Conservation (phyloP, 352 stramenopile species). For the Phytophthora syringae region DNA sequence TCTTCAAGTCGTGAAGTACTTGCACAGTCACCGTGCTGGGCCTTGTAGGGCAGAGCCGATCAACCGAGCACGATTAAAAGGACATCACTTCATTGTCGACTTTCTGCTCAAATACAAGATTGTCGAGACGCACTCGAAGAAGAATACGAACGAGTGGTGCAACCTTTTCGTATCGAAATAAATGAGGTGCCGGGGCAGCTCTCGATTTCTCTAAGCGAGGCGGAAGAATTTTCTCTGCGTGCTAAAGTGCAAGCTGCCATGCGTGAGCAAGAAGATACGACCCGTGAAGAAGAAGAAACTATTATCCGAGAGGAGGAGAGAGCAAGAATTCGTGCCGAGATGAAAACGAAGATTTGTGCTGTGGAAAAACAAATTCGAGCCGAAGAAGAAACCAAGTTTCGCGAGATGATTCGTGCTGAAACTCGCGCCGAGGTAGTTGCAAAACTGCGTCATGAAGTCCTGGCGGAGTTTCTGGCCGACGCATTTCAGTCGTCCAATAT, state of each 20-base stretch:
- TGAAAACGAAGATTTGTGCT: slow-evolving; percentile 5
- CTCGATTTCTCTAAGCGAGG: too few relatives aligned
- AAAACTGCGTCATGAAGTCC: too few relatives aligned
- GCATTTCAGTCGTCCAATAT: too few relatives aligned
- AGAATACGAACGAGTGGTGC: too few relatives aligned
- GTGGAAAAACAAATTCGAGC: too few relatives aligned
- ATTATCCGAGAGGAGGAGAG: slow-evolving; percentile 5
- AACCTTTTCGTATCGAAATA: too few relatives aligned
- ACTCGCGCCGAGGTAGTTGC: too few relatives aligned
- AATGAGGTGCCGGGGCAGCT: neutral
- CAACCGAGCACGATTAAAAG: slow-evolving; percentile 6
- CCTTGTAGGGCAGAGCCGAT: neutral
- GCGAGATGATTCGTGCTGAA: too few relatives aligned
- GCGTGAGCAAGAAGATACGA: slow-evolving; percentile 8
- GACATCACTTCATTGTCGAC: neutral
- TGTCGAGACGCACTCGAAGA: slow-evolving; percentile 11
- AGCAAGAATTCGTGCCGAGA: slow-evolving; percentile 11
- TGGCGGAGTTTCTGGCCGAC: too few relatives aligned
- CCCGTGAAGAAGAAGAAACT: slow-evolving; percentile 18
- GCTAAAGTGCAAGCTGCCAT: too few relatives aligned
- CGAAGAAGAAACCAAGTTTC: neutral
- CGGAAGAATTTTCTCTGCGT: too few relatives aligned
- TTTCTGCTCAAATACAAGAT: slow-evolving; percentile 12
- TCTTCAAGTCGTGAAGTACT: slow-evolving; percentile 18
- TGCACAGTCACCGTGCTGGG: slow-evolving; percentile 9